Base-by-base conservation (phyloP, 148 eudicot species). In the Rhododendron williamsianum region DNA sequence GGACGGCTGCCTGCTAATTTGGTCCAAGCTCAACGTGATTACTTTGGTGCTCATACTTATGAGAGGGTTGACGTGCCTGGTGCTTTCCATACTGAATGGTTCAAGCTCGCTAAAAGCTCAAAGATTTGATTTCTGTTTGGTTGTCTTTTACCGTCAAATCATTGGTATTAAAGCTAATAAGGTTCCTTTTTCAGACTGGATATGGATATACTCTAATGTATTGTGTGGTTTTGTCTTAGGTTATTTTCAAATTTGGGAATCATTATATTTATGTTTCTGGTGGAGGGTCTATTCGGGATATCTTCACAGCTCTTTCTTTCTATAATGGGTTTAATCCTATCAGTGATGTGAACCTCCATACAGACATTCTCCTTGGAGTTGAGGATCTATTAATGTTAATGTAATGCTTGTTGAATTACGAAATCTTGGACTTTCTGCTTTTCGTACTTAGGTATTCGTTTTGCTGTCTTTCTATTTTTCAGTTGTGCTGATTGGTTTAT, bases 11-110 rank as follows among this genome's bases (percentile, higher is more conserved):
- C 98, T 76, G 98, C 98, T 56, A 95, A 95, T 81, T 86, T 95
- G 93, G 97, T 95, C 76, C 98, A 95, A 89, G 97, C 98, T 81
- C 98, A 95, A 88, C 91, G 98, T 86, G 98, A 95, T 84, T 95
- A 95, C 81, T 95, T 95, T 85, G 98, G 98, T 84, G 98, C 98
- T 87, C 97, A 95, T 86, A 95, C 98, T 82, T 95, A 95, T 90
- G 97, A 95, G 91, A 93, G 98, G 89, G 87, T 85, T 86, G 97
- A 94, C 87, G 83, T 94, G 86, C 87, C 93, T 10, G 98, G 96
- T 36, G 88, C 97, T 27, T 95, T 93, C 90, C 96, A 95, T 86
- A 94, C 98, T 30, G 98, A 94, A 80, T 95, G 98, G 98, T 94
- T 95, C 91, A 95, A 95, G 90, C 87, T 95, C 27, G 95, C 98